These are phyloP conservation scores for Wickerhamomyces sydowiorum DNA, from an alignment of 805 yeast genomes.

Conservation along the genomic window DNA sequence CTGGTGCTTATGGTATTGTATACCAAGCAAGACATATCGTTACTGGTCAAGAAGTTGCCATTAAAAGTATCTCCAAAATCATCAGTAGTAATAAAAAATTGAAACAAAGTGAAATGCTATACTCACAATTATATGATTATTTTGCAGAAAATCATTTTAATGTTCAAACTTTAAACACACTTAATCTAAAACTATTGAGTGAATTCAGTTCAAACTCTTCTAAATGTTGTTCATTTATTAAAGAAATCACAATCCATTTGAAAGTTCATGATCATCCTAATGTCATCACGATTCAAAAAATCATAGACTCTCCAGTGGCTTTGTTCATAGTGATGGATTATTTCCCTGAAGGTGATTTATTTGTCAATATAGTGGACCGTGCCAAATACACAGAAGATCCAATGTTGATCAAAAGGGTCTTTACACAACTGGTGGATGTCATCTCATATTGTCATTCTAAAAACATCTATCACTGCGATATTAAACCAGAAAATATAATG, in stretches of 20 bases:
- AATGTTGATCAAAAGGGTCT: conserved; percentile 46
- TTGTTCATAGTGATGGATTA: conserved; percentile 80
- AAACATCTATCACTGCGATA: conserved; percentile 88
- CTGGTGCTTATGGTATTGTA: conserved; percentile 79
- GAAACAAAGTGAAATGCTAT: not conserved
- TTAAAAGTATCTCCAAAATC: conserved; percentile 32
- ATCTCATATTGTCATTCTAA: conserved; percentile 75
- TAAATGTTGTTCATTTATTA: conserved; percentile 32
- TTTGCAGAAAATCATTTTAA: conserved; percentile 15
- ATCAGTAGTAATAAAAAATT: not conserved
- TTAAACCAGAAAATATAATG: conserved; percentile 91
- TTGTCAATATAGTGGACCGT: conserved; percentile 75
- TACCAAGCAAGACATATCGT: conserved; percentile 54
- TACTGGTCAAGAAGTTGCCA: conserved; percentile 51
- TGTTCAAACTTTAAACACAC: conserved; percentile 17
- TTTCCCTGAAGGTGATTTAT: conserved; percentile 79
- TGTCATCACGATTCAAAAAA: conserved; percentile 69
- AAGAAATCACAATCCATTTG: conserved; percentile 70
- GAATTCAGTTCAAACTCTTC: conserved; percentile 23
- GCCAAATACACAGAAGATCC: conserved; percentile 54
- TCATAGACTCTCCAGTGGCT: conserved; percentile 54
- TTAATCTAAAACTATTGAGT: conserved; percentile 31
- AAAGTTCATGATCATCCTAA: conserved; percentile 75
- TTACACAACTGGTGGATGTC: conserved; percentile 77
- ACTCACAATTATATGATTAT: conserved; percentile 14